Evolutionary conservation across 768 basidiomycete species (phyloP).

Genomic region (Calvatia gigantea): DNA sequence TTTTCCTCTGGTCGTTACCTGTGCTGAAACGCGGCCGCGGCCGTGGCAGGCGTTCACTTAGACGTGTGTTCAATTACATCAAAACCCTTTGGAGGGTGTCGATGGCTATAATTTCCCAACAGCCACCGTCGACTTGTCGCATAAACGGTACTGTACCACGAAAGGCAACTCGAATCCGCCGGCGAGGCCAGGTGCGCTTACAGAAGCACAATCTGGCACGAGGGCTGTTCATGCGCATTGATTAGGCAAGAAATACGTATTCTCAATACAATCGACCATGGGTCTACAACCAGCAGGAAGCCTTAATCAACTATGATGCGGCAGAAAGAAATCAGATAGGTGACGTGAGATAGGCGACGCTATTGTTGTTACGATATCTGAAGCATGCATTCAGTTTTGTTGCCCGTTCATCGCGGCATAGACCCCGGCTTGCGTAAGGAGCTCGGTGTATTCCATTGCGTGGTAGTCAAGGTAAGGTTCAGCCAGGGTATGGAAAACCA

Average conservation of each 20-base stretch:
- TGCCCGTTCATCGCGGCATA: not conserved
- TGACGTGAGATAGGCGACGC: not conserved
- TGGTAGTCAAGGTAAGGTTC: not conserved
- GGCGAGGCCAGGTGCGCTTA: not conserved
- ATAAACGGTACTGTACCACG: not conserved
- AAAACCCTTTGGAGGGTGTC: too few relatives aligned
- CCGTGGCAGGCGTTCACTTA: not conserved
- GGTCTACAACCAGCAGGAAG: not conserved
- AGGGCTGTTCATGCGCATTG: not conserved
- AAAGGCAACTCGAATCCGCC: not conserved
- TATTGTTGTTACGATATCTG: not conserved
- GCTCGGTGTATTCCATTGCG: not conserved
- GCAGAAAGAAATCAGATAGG: not conserved
- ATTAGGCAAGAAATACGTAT: not conserved
- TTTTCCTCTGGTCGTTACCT: not conserved
- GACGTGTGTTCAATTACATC: too few relatives aligned
- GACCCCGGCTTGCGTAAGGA: not conserved
- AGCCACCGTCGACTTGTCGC: not conserved
- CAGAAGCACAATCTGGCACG: not conserved
- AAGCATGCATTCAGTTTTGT: not conserved
- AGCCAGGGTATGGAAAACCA: not conserved
- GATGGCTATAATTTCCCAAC: too few relatives aligned
- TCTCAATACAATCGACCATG: not conserved
- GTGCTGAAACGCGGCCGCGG: not conserved
- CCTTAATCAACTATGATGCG: not conserved